Evolutionary conservation across 257 asterid genomes (phyloP).

Genomic region (Capsicum baccatum): DNA sequence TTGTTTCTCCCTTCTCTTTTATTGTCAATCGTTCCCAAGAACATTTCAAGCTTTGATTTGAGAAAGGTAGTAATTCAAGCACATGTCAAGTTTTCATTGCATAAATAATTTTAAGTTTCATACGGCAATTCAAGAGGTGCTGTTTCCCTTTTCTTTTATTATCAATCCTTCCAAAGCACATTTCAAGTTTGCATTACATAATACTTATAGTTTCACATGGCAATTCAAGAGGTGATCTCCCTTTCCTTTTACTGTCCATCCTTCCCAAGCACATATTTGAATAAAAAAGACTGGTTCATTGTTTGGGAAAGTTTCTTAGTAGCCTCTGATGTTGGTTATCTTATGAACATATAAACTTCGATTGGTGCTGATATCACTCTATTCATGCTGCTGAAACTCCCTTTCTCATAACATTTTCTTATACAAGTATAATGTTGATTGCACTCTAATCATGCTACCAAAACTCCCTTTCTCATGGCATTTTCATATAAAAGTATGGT

Average conservation of each 20-base stretch:
- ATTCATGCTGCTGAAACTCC: not conserved
- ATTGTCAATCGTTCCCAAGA: not conserved
- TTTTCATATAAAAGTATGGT: not conserved
- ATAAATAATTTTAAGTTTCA: not conserved
- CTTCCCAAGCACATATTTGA: not conserved
- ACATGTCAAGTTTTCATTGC: slow-evolving; percentile 11
- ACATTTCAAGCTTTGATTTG: not conserved
- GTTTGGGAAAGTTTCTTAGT: not conserved
- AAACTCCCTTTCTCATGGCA: not conserved
- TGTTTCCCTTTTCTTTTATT: not conserved
- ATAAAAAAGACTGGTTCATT: not conserved
- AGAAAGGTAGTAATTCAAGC: not conserved
- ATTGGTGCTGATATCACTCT: not conserved
- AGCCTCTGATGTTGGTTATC: slow-evolving; percentile 8
- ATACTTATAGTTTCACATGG: not conserved
- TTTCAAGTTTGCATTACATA: not conserved
- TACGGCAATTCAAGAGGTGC: not conserved
- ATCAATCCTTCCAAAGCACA: slow-evolving; percentile 3
- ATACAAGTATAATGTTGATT: not conserved
- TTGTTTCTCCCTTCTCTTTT: too few species aligned
- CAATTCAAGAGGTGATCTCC: slow-evolving; percentile 13
- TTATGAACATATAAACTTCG: not conserved
- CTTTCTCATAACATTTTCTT: not conserved
- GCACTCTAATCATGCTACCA: not conserved
- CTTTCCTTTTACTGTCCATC: not conserved